These are phyloP conservation scores for Prillingera fragicola DNA, from an alignment of 1,284 basidiomycete species.

Conservation along the genomic window DNA sequence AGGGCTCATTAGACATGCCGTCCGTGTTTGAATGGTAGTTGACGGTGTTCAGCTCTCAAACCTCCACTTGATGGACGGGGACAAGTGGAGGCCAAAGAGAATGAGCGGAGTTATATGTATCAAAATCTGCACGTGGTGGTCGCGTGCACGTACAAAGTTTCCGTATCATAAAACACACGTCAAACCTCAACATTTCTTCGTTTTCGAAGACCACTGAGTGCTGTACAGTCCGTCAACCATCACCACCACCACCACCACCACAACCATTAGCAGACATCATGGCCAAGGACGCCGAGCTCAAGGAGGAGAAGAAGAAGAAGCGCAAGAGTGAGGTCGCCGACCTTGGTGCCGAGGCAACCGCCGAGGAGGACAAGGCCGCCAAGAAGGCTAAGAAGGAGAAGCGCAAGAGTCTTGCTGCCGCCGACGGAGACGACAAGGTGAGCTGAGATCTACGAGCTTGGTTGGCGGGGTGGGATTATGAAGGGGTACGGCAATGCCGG, in stretches of 20 bases:
- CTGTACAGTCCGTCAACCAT: constrained; percentile 1
- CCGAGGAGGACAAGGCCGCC: constrained; percentile 36
- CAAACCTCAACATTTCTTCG: too few relatives aligned
- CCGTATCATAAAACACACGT: too few relatives aligned
- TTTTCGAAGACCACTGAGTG: neutral
- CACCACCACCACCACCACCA: constrained; percentile 1
- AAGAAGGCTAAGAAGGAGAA: constrained; percentile 52
- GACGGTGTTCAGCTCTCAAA: too few relatives aligned
- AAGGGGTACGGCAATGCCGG: too few relatives aligned
- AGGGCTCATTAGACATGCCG: too few relatives aligned
- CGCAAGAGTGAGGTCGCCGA: constrained; percentile 47
- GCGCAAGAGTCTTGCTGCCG: constrained; percentile 45
- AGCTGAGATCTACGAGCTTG: too few relatives aligned
- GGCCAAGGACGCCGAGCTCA: constrained; percentile 45
- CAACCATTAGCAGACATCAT: constrained; percentile 25
- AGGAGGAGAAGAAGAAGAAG: constrained; percentile 50
- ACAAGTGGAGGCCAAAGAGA: neutral
- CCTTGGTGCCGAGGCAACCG: constrained; percentile 31
- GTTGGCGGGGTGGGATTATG: neutral
- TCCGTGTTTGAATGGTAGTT: too few relatives aligned
- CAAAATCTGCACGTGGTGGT: constrained; percentile 1
- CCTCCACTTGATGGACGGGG: neutral
- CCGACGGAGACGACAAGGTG: constrained; percentile 38
- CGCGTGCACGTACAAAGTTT: constrained; percentile 1
- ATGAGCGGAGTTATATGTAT: neutral